phyloP scores from a whole-genome alignment of 495 filamentous ascomycete genomes.

The Mytilinidion resinicola region DNA sequence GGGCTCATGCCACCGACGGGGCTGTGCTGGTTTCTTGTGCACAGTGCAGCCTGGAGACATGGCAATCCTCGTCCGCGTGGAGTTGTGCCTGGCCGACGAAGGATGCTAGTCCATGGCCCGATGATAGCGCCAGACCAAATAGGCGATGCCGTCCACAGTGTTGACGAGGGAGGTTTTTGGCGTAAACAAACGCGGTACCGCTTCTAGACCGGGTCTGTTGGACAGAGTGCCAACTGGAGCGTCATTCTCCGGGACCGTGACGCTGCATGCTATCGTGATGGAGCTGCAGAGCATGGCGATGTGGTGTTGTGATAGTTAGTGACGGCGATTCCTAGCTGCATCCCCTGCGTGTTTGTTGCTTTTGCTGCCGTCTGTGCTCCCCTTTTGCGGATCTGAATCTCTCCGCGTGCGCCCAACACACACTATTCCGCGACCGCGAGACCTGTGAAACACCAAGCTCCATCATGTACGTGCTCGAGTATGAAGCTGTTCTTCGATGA shows the following conservation, averaged over 20 bases:
- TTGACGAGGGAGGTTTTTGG: too few relatives aligned
- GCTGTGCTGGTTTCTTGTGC: neutral
- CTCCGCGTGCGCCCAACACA: neutral
- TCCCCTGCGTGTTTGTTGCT: neutral
- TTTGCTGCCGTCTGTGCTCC: neutral
- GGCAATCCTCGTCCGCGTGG: neutral
- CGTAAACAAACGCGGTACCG: too few relatives aligned
- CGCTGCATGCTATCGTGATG: too few relatives aligned
- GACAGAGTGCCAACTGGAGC: too few relatives aligned
- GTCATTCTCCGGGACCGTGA: too few relatives aligned
- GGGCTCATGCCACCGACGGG: neutral
- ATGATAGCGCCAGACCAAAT: too few relatives aligned
- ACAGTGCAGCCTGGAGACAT: slow-evolving; percentile 1
- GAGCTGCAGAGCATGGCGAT: too few relatives aligned
- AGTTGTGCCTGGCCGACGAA: neutral
- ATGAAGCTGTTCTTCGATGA: neutral
- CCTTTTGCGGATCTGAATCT: neutral
- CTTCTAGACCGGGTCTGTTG: too few relatives aligned
- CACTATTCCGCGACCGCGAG: neutral
- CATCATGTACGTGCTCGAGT: neutral
- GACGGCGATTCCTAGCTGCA: too few relatives aligned
- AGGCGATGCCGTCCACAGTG: too few relatives aligned
- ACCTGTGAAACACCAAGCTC: neutral
- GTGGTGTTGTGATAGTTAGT: too few relatives aligned
- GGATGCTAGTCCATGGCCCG: neutral